These are phyloP conservation scores for Leccinum subtestaceum DNA, from an alignment of 768 basidiomycete species.

Conservation along the genomic window DNA sequence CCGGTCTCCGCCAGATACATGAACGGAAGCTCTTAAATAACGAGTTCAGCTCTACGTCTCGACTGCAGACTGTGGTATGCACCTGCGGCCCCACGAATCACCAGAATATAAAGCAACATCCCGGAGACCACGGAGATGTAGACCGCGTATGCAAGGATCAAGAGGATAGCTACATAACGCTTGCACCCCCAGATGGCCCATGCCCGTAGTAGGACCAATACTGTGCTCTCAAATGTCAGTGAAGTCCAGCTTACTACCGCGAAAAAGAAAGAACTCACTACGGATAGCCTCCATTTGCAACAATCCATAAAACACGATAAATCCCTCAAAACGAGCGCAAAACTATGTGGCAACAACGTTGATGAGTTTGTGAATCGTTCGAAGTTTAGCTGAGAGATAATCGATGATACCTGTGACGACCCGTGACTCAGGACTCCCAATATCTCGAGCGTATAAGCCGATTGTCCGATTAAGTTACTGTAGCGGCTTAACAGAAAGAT, in stretches of 20 bases:
- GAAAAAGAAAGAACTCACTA: constrained; percentile 1
- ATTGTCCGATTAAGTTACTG: too few species aligned
- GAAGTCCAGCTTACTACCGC: background rate
- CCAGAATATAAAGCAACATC: background rate
- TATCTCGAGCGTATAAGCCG: too few species aligned
- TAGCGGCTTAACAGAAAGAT: too few species aligned
- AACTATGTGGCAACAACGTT: constrained; percentile 3
- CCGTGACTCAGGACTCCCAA: too few species aligned
- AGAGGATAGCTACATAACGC: too few species aligned
- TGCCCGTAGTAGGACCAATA: constrained; percentile 14
- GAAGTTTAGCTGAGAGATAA: background rate
- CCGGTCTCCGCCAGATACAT: background rate
- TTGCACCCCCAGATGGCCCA: constrained; percentile 7
- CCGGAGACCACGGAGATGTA: too few species aligned
- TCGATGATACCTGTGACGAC: too few species aligned
- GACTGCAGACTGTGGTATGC: background rate
- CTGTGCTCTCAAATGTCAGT: background rate
- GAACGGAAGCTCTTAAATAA: background rate
- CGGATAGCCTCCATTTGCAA: constrained; percentile 8
- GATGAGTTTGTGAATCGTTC: too few species aligned
- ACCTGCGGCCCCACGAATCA: background rate
- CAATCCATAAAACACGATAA: background rate
- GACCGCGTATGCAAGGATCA: too few species aligned
- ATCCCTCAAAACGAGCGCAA: constrained; percentile 1
- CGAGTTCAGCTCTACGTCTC: background rate